Evolutionary conservation across 2,329 filamentous ascomycete species (phyloP).

Genomic region (Curvularia lunata): DNA sequence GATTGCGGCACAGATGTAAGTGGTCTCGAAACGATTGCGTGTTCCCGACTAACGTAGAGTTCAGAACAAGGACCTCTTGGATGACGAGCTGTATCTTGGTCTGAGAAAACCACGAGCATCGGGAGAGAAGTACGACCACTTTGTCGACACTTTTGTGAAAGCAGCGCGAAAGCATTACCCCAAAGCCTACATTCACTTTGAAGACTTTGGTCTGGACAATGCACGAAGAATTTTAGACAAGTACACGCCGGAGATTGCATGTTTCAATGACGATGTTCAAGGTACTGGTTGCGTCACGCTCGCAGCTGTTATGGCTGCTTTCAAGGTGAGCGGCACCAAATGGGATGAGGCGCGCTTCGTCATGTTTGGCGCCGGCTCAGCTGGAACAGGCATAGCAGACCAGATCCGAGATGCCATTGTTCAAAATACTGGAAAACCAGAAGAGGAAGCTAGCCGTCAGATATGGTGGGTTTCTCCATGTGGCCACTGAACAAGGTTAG

Average conservation of each 20-base stretch:
- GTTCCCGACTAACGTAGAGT: constrained; percentile 7
- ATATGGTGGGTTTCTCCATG: constrained; percentile 68
- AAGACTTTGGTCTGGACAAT: constrained; percentile 83
- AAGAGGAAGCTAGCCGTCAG: constrained; percentile 76
- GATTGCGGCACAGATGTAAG: constrained; percentile 80
- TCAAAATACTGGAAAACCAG: constrained; percentile 68
- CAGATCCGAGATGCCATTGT: constrained; percentile 82
- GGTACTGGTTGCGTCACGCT: constrained; percentile 88
- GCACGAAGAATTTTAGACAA: constrained; percentile 76
- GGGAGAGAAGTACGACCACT: constrained; percentile 75
- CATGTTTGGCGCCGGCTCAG: constrained; percentile 80
- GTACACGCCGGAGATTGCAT: constrained; percentile 75
- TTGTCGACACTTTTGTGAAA: constrained; percentile 76
- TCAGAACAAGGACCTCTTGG: constrained; percentile 72
- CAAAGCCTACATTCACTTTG: constrained; percentile 84
- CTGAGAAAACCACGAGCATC: constrained; percentile 69
- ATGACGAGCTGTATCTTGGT: constrained; percentile 81
- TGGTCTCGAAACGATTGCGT: not conserved
- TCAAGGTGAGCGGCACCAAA: constrained; percentile 71
- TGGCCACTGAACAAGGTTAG: accelerated
- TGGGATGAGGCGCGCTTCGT: constrained; percentile 74
- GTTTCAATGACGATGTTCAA: constrained; percentile 92
- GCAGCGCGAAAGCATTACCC: constrained; percentile 74
- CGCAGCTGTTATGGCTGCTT: constrained; percentile 77
- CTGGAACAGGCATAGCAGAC: constrained; percentile 84